A percentile compares a stretch with the other conserved stretches of the same genome.
Evolutionary conservation across 176 grass and related monocot species (phyloP).

Genomic region (Lolium perenne): DNA sequence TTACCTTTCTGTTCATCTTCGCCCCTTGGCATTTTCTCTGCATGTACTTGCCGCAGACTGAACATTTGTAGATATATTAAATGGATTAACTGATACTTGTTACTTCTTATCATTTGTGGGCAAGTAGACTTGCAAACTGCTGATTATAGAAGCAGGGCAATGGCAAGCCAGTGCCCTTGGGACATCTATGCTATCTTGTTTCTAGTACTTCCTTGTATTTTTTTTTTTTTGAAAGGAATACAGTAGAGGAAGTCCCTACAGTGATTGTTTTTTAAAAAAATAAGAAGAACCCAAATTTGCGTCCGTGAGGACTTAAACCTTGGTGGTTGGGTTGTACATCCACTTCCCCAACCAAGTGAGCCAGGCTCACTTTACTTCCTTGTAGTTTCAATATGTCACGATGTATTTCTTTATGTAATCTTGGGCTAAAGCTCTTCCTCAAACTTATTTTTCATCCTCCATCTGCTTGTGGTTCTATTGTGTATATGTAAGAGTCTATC

Average conservation of each 20-base stretch:
- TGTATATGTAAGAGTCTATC: neutral
- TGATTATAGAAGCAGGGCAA: neutral
- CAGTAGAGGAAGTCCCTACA: no score
- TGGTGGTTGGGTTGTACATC: no score
- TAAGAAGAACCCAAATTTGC: no score
- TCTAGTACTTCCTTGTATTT: neutral
- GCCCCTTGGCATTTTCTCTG: neutral
- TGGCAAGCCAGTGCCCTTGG: neutral
- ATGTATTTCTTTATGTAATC: neutral
- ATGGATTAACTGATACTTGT: neutral
- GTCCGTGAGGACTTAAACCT: no score
- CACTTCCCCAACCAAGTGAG: no score
- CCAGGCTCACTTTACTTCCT: no score
- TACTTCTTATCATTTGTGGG: neutral
- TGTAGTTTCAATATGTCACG: conserved; percentile 1
- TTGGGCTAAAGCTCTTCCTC: neutral
- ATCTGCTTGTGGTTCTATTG: neutral
- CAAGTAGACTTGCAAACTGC: neutral
- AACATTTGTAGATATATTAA: neutral
- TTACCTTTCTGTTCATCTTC: conserved; percentile 18
- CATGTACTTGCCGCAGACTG: neutral
- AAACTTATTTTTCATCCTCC: neutral
- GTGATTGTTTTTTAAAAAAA: no score
- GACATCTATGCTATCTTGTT: conserved; percentile 17
- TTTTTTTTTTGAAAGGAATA: no score